phyloP scores from a whole-genome alignment of 1,139 yeast genomes.

The Arxiozyma bovina region DNA sequence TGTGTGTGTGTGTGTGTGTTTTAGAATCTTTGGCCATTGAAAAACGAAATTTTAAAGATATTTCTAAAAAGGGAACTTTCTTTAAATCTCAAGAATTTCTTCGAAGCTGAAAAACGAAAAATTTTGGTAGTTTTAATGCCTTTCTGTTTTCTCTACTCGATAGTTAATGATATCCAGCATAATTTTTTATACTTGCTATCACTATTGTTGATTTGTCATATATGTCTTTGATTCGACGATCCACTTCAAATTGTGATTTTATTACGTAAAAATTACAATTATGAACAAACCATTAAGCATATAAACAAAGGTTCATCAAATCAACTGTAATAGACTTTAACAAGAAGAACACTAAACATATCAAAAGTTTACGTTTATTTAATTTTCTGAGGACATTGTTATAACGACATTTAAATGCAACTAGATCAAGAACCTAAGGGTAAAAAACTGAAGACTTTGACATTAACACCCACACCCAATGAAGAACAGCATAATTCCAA shows the following conservation, averaged over 20 bases:
- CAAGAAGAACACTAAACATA: background rate
- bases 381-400: background rate
- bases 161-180: background rate
- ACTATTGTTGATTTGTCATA: too few relatives aligned
- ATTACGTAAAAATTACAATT: too few relatives aligned
- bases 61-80: background rate
- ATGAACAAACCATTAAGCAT: background rate
- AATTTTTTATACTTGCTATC: too few relatives aligned
- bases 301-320: too few relatives aligned
- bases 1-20: background rate
- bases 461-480: background rate
- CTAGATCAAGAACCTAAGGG: background rate
- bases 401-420: background rate
- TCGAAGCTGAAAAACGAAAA: too few relatives aligned
- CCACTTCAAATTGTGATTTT: too few relatives aligned
- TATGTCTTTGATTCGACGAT: too few relatives aligned
- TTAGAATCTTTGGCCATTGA: background rate
- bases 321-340: background rate
- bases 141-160: too few relatives aligned
- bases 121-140: background rate
- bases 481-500: background rate
- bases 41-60: background rate
- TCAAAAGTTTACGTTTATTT: too few relatives aligned
- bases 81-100: background rate
- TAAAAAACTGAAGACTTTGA: background rate